Evolutionary conservation across 2,329 filamentous ascomycete species (phyloP).

Genomic region (Verticillium zaregamsianum): DNA sequence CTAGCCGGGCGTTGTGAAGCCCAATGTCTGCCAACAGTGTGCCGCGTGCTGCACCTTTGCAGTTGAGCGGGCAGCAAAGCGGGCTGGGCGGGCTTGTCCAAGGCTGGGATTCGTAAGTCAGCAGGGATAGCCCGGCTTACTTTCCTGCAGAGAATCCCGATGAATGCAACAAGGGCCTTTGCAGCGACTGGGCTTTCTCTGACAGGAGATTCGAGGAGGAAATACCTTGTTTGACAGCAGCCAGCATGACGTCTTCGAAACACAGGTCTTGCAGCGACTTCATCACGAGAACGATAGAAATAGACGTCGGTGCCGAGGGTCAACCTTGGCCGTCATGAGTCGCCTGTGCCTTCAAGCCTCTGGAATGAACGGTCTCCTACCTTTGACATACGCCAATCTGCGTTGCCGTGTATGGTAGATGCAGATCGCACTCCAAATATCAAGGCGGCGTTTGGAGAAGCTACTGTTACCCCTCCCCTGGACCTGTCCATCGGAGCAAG

Average conservation of each 20-base stretch:
- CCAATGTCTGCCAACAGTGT: too few relatives aligned
- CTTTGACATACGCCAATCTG: too few relatives aligned
- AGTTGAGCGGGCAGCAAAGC: too few relatives aligned
- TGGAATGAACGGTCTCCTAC: too few relatives aligned
- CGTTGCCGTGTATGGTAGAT: too few relatives aligned
- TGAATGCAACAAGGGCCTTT: background rate
- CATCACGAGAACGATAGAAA: background rate
- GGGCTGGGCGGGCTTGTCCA: background rate
- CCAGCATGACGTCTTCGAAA: background rate
- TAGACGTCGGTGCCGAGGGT: background rate
- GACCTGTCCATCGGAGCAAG: too few relatives aligned
- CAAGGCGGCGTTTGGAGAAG: too few relatives aligned
- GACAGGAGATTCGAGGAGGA: background rate
- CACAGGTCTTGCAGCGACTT: background rate
- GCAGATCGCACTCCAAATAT: too few relatives aligned
- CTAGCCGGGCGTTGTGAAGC: too few relatives aligned
- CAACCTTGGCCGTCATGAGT: background rate
- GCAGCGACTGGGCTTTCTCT: background rate
- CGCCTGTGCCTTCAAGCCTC: too few relatives aligned
- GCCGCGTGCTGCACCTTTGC: too few relatives aligned
- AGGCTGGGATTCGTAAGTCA: background rate
- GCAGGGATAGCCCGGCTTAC: background rate
- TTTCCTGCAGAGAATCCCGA: background rate
- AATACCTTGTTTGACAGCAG: background rate
- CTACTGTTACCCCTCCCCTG: too few relatives aligned